Conservation (phyloP, 192 early-diverging fungal genomes). For the Kickxella alabastrina region DNA sequence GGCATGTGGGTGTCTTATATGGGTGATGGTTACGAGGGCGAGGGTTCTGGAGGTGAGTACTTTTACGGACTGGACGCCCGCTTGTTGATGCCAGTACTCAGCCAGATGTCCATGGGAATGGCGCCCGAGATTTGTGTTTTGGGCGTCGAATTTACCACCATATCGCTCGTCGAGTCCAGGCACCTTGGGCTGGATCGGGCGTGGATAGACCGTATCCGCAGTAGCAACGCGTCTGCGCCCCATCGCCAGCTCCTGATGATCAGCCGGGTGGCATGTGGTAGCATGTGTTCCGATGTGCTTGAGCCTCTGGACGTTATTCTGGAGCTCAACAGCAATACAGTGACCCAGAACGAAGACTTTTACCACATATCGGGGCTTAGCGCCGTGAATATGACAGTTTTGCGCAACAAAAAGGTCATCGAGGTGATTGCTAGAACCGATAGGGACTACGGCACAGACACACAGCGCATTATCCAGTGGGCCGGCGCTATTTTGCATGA, state of each 20-base stretch:
- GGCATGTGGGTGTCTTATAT: conserved; percentile 14
- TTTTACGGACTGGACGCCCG: conserved; percentile 5
- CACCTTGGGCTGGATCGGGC: conserved; percentile 57
- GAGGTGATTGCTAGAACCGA: conserved; percentile 62
- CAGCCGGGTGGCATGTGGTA: conserved; percentile 54
- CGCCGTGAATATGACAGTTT: conserved; percentile 53
- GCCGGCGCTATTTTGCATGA: conserved; percentile 77
- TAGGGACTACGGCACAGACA: conserved; percentile 55
- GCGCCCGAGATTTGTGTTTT: conserved; percentile 55
- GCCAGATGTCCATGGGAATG: conserved; percentile 54
- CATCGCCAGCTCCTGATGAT: conserved; percentile 55
- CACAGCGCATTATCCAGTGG: conserved; percentile 72
- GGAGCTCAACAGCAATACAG: conserved; percentile 60
- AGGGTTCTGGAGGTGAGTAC: background rate
- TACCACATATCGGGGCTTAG: conserved; percentile 54
- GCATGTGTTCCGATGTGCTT: conserved; percentile 53
- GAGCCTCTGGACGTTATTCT: conserved; percentile 65
- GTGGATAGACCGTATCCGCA: no score
- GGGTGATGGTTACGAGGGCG: background rate
- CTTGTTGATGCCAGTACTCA: background rate
- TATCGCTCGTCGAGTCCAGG: conserved; percentile 57
- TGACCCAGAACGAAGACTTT: conserved; percentile 59
- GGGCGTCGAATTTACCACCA: conserved; percentile 60
- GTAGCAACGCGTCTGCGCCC: no score
- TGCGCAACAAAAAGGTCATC: conserved; percentile 71